These are phyloP conservation scores for Fusarium sp. DNA, from an alignment of 2,329 filamentous ascomycete species.

Conservation along the genomic window DNA sequence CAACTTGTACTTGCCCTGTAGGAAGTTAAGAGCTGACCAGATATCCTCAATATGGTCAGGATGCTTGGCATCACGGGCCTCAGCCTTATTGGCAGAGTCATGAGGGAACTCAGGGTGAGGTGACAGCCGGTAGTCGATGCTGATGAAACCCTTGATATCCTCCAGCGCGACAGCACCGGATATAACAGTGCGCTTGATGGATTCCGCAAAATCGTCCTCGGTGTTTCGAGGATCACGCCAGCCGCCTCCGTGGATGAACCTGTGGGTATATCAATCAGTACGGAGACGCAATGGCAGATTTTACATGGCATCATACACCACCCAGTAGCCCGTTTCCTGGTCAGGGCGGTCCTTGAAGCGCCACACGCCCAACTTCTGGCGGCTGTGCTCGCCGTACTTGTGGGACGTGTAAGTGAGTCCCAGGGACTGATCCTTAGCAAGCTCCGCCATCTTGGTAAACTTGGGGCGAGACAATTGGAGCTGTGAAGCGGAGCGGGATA, in stretches of 20 bases:
- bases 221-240: constrained; percentile 66
- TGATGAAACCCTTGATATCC: constrained; percentile 67
- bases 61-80: constrained; percentile 58
- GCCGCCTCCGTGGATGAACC: constrained; percentile 68
- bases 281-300: background rate
- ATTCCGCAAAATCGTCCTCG: constrained; percentile 55
- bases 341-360: constrained; percentile 39
- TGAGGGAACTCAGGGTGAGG: constrained; percentile 57
- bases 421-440: constrained; percentile 28
- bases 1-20: constrained; percentile 57
- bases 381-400: constrained; percentile 51
- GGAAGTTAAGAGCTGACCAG: constrained; percentile 57
- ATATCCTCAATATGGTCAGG: constrained; percentile 68
- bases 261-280: constrained; percentile 34
- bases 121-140: constrained; percentile 69
- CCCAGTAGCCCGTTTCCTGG: constrained; percentile 45
- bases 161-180: constrained; percentile 38
- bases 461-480: constrained; percentile 11
- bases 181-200: constrained; percentile 54
- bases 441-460: constrained; percentile 33
- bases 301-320: constrained; percentile 46
- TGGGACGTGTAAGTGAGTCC: constrained; percentile 48
- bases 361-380: constrained; percentile 59
- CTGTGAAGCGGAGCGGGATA: constrained; percentile 19
- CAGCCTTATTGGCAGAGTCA: constrained; percentile 38